Evolutionary conservation across 2,329 filamentous ascomycete species (phyloP).

Genomic region (Hypoxylon sp.): DNA sequence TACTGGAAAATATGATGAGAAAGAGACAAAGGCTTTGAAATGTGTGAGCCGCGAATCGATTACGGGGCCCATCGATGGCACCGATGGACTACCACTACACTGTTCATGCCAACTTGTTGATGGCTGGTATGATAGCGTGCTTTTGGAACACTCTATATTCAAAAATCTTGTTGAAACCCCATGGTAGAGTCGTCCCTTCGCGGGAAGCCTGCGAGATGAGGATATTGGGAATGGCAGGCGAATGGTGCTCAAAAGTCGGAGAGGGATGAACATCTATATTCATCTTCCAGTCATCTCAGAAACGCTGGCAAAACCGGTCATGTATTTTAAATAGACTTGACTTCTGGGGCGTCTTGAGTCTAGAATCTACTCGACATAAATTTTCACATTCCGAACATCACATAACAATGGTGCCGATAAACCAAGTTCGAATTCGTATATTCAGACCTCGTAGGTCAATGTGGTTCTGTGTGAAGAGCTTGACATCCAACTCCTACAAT

Average conservation of each 20-base stretch:
- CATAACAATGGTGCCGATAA: not conserved
- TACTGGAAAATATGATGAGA: not conserved
- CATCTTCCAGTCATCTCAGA: not conserved
- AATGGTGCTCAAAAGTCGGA: not conserved
- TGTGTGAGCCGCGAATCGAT: constrained; percentile 61
- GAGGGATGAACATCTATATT: not conserved
- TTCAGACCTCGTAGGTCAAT: constrained; percentile 25
- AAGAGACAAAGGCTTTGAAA: not conserved
- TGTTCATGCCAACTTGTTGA: constrained; percentile 53
- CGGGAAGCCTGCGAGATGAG: not conserved
- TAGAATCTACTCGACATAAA: not conserved
- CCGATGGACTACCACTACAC: constrained; percentile 68
- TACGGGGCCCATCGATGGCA: constrained; percentile 65
- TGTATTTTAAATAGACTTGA: not conserved
- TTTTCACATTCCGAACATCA: not conserved
- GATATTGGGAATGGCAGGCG: not conserved
- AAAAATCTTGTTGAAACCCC: too few species aligned
- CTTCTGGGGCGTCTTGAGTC: too few species aligned
- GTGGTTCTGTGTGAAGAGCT: constrained; percentile 13
- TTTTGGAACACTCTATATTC: too few species aligned
- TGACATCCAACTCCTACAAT: constrained; percentile 15
- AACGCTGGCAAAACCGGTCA: not conserved
- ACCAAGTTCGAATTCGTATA: constrained; percentile 20
- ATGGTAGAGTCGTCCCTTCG: too few species aligned
- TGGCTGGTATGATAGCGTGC: not conserved